Conservation (phyloP, 768 basidiomycete genomes). For the Rhizopogon rudus region DNA sequence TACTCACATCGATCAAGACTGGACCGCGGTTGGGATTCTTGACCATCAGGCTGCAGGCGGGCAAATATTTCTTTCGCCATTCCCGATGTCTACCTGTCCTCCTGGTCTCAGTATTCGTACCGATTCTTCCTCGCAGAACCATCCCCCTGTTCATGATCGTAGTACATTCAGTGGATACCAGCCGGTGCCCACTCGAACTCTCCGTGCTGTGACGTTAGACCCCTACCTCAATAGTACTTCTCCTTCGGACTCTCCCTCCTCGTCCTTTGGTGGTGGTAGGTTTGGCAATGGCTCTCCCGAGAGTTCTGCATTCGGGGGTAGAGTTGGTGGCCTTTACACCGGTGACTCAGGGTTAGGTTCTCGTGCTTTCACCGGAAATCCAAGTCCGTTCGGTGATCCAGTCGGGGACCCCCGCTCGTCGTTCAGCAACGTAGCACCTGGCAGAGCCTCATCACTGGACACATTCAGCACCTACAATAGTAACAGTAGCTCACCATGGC, state of each 20-base stretch:
- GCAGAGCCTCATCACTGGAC: slow-evolving; percentile 32
- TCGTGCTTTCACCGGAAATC: slow-evolving; percentile 27
- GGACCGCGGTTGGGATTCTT: slow-evolving; percentile 61
- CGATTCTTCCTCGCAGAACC: slow-evolving; percentile 42
- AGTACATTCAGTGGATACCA: slow-evolving; percentile 49
- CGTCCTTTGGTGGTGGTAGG: slow-evolving; percentile 60
- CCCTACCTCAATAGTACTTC: slow-evolving; percentile 46
- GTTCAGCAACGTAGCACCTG: slow-evolving; percentile 27
- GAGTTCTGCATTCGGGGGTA: slow-evolving; percentile 49
- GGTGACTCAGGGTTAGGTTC: slow-evolving; percentile 31
- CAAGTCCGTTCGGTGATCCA: slow-evolving; percentile 36
- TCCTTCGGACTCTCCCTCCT: slow-evolving; percentile 66
- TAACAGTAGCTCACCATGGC: slow-evolving; percentile 32
- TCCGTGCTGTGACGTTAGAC: slow-evolving; percentile 64
- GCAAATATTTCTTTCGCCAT: slow-evolving; percentile 61
- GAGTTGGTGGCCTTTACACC: slow-evolving; percentile 32
- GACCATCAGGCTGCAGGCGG: slow-evolving; percentile 44
- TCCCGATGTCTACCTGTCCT: slow-evolving; percentile 36
- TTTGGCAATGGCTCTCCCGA: slow-evolving; percentile 71
- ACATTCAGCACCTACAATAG: slow-evolving; percentile 31
- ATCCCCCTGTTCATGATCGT: slow-evolving; percentile 33
- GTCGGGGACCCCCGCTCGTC: slow-evolving; percentile 33
- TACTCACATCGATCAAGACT: slow-evolving; percentile 60
- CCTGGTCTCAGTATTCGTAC: slow-evolving; percentile 49
- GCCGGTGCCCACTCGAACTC: slow-evolving; percentile 56